Percentiles rank a stretch among this genome's conserved stretches.
Conservation (phyloP, 2,329 filamentous ascomycete genomes). For the Botrytis medusae region DNA sequence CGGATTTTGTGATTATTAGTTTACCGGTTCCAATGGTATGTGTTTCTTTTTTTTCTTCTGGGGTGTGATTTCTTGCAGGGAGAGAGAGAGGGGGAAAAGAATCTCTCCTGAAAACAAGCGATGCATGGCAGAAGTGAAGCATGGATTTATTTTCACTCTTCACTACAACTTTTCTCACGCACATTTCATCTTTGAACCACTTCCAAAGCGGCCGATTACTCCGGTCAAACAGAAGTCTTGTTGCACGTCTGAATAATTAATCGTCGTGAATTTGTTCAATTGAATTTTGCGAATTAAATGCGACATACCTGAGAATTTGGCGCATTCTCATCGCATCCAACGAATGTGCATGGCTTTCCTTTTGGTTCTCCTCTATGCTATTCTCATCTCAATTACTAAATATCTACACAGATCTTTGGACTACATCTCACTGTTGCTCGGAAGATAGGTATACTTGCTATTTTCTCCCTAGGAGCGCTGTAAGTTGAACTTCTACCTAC, state of each 20-base stretch:
- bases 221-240: neutral
- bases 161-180: neutral
- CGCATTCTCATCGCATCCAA: neutral
- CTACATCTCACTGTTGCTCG: constrained; percentile 5
- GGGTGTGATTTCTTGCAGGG: neutral
- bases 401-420: neutral
- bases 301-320: neutral
- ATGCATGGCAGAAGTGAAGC: neutral
- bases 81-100: neutral
- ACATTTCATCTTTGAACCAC: neutral
- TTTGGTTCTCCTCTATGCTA: neutral
- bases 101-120: neutral
- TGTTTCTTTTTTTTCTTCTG: neutral
- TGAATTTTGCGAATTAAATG: neutral
- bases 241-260: neutral
- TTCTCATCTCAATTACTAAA: neutral
- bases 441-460: constrained; percentile 16
- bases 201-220: neutral
- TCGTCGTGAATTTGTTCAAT: neutral
- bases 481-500: neutral
- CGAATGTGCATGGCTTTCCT: neutral
- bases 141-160: neutral
- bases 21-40: constrained; percentile 17
- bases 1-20: constrained; percentile 12
- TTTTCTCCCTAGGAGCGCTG: constrained; percentile 18